A percentile compares a stretch with the other conserved stretches of the same genome.
phyloP scores from a whole-genome alignment of 768 basidiomycete species.

The Russula sp. region DNA sequence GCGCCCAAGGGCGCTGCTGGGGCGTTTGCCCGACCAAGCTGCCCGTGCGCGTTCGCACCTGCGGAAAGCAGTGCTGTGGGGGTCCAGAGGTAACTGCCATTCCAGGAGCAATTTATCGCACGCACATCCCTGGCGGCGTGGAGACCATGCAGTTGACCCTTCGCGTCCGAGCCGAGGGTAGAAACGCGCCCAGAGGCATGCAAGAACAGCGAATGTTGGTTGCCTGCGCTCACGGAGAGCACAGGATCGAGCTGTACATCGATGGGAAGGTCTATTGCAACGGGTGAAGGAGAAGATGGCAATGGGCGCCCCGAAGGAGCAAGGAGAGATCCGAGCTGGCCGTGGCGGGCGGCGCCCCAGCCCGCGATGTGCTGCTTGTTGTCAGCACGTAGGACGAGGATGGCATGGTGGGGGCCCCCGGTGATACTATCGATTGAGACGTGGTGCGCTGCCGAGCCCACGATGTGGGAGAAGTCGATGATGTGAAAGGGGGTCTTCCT shows the following conservation, averaged over 20 bases:
- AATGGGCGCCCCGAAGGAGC: constrained; percentile 26
- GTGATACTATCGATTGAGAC: constrained; percentile 40
- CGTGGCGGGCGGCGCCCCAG: constrained; percentile 84
- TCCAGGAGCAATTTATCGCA: constrained; percentile 66
- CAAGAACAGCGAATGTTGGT: constrained; percentile 48
- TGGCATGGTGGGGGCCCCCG: constrained; percentile 69
- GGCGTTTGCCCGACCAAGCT: constrained; percentile 46
- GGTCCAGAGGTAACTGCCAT: constrained; percentile 54
- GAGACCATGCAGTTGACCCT: constrained; percentile 53
- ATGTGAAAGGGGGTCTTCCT: constrained; percentile 32
- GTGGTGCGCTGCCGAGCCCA: constrained; percentile 24
- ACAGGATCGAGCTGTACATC: constrained; percentile 24
- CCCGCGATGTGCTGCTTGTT: constrained; percentile 43
- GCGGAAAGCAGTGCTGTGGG: constrained; percentile 39
- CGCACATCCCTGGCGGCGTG: constrained; percentile 27
- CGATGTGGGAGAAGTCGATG: constrained; percentile 35
- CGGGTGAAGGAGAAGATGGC: constrained; percentile 32
- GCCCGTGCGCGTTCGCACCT: constrained; percentile 54
- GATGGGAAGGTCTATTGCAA: constrained; percentile 31
- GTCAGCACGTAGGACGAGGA: constrained; percentile 39
- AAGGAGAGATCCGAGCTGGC: constrained; percentile 59
- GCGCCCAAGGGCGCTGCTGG: constrained; percentile 20
- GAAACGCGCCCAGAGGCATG: constrained; percentile 42
- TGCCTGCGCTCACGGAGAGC: constrained; percentile 38
- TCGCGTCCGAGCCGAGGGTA: constrained; percentile 65